Conservation (phyloP, 2,329 filamentous ascomycete genomes). For the Lecanosticta acicola region DNA sequence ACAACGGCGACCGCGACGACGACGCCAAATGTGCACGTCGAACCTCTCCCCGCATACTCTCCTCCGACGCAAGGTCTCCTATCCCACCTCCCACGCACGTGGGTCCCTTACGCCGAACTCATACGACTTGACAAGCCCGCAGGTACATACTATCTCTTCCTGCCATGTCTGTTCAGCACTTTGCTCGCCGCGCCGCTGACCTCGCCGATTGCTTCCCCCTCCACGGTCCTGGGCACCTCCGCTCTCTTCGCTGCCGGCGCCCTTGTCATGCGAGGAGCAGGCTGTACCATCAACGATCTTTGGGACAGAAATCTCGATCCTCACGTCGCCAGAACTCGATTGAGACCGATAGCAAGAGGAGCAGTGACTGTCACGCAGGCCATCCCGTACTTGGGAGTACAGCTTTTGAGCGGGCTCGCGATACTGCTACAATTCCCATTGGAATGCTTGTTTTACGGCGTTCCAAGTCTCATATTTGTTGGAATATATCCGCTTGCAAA, state of each 20-base stretch:
- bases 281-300: slow-evolving; percentile 84
- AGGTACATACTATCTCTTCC: slow-evolving; percentile 79
- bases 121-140: slow-evolving; percentile 74
- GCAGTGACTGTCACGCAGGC: slow-evolving; percentile 69
- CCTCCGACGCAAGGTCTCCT: slow-evolving; percentile 67
- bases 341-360: slow-evolving; percentile 74
- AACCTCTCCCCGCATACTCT: slow-evolving; percentile 43
- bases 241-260: slow-evolving; percentile 69
- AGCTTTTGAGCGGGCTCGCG: slow-evolving; percentile 67
- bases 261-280: slow-evolving; percentile 79
- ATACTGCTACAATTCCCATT: slow-evolving; percentile 71
- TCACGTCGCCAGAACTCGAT: slow-evolving; percentile 67
- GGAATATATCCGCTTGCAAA: slow-evolving; percentile 76
- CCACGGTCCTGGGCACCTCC: slow-evolving; percentile 58
- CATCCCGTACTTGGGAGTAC: slow-evolving; percentile 65
- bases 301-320: slow-evolving; percentile 86
- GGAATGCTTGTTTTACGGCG: slow-evolving; percentile 69
- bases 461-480: slow-evolving; percentile 69
- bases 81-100: slow-evolving; percentile 60
- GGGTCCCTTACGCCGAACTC: slow-evolving; percentile 77
- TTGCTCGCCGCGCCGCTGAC: slow-evolving; percentile 69
- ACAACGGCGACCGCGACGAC: not conserved
- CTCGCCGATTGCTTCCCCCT: slow-evolving; percentile 54
- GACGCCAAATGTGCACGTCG: not conserved
- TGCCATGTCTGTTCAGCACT: slow-evolving; percentile 79